These are phyloP conservation scores for Pseudonectria foliicola DNA, from an alignment of 2,329 filamentous ascomycete genomes.

Conservation along the genomic window DNA sequence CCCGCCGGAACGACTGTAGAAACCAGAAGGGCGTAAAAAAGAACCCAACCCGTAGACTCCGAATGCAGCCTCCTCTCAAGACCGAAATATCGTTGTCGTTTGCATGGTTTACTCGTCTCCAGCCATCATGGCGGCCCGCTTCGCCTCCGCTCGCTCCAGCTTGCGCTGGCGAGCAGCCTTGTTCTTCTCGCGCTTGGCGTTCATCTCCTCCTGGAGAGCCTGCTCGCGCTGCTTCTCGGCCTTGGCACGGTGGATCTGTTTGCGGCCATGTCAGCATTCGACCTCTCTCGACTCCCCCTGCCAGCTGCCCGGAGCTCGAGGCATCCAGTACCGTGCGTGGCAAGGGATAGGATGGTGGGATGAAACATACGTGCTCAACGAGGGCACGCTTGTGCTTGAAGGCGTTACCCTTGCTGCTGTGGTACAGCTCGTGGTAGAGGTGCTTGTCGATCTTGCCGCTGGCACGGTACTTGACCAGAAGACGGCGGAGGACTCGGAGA, in stretches of 20 bases:
- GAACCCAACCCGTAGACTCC: slow-evolving; percentile 54
- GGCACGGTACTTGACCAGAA: slow-evolving; percentile 99
- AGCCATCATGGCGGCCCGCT: slow-evolving; percentile 79
- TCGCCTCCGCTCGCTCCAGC: slow-evolving; percentile 82
- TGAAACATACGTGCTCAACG: slow-evolving; percentile 91
- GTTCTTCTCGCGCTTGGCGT: slow-evolving; percentile 99
- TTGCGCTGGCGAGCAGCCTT: slow-evolving; percentile 99
- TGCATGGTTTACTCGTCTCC: slow-evolving; percentile 51
- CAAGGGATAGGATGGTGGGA: slow-evolving; percentile 7
- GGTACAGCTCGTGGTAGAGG: slow-evolving; percentile 99
- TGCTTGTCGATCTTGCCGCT: slow-evolving; percentile 99
- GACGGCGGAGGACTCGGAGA: slow-evolving; percentile 96
- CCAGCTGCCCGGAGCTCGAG: no score
- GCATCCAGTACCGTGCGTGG: no score
- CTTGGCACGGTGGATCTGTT: slow-evolving; percentile 99
- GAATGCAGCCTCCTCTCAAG: slow-evolving; percentile 50
- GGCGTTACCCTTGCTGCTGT: slow-evolving; percentile 99
- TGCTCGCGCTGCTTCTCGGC: slow-evolving; percentile 97
- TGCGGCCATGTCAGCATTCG: slow-evolving; percentile 12
- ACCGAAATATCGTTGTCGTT: slow-evolving; percentile 37
- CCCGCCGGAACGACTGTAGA: slow-evolving; percentile 43
- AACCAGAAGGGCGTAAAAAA: slow-evolving; percentile 40
- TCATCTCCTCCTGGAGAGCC: slow-evolving; percentile 98
- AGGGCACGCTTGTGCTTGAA: slow-evolving; percentile 99
- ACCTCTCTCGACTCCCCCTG: slow-evolving; percentile 1